These are phyloP conservation scores for Xylaria palmicola DNA, from an alignment of 495 filamentous ascomycete species.

Conservation along the genomic window DNA sequence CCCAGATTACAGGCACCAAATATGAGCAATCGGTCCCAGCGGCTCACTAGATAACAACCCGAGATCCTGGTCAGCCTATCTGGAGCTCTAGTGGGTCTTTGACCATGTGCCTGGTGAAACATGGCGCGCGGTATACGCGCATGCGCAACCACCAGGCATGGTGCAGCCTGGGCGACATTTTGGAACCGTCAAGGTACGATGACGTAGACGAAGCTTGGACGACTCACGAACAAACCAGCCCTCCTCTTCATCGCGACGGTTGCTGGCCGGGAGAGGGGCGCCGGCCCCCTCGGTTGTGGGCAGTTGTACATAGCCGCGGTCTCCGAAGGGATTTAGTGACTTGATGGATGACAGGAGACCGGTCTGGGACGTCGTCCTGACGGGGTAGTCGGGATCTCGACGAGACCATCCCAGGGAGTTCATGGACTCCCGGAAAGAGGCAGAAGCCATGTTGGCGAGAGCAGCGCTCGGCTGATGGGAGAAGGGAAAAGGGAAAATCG, in stretches of 20 bases:
- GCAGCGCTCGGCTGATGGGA: conserved; percentile 4
- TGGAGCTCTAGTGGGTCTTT: conserved; percentile 20
- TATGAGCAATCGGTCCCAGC: conserved; percentile 93
- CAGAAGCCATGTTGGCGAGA: conserved; percentile 70
- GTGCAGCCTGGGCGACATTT: conserved; percentile 30
- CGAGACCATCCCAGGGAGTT: conserved; percentile 94
- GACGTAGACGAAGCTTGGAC: conserved; percentile 12
- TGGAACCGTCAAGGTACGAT: conserved; percentile 19
- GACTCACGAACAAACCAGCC: conserved; percentile 95
- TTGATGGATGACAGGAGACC: conserved; percentile 79
- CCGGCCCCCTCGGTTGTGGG: conserved; percentile 82
- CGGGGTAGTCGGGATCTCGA: conserved; percentile 70
- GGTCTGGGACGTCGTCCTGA: conserved; percentile 68
- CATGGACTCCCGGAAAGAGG: conserved; percentile 88
- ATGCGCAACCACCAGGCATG: conserved; percentile 37
- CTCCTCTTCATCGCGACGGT: conserved; percentile 88
- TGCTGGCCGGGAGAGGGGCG: conserved; percentile 82
- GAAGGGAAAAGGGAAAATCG: background rate
- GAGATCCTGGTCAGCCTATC: conserved; percentile 33
- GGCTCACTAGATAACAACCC: conserved; percentile 66
- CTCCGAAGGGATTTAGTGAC: conserved; percentile 85
- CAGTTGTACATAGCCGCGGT: conserved; percentile 86
- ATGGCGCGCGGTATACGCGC: conserved; percentile 39
- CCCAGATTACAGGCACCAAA: conserved; percentile 91
- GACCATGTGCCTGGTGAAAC: conserved; percentile 41